These are phyloP conservation scores for Globisporangium rhizosaccharum DNA, from an alignment of 352 stramenopile species.

Conservation along the genomic window DNA sequence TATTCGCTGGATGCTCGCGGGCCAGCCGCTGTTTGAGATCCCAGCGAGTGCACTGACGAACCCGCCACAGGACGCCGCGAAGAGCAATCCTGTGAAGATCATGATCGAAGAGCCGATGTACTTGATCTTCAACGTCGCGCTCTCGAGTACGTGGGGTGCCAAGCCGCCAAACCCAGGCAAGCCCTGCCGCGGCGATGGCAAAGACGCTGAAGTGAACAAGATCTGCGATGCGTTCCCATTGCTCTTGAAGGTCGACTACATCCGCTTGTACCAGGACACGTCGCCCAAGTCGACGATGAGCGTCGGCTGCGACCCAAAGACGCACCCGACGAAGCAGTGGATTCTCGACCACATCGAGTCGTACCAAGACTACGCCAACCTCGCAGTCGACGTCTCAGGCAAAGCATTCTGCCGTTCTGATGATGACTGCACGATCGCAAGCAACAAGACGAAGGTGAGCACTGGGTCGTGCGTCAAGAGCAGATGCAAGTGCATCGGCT, in stretches of 20 bases:
- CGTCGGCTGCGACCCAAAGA: slow-evolving; percentile 49
- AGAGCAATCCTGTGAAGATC: slow-evolving; percentile 76
- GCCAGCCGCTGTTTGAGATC: slow-evolving; percentile 86
- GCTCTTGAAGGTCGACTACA: slow-evolving; percentile 74
- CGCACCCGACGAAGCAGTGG: slow-evolving; percentile 68
- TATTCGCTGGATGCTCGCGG: slow-evolving; percentile 76
- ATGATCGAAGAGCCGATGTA: slow-evolving; percentile 95
- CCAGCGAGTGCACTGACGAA: slow-evolving; percentile 45
- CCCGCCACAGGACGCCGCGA: slow-evolving; percentile 36
- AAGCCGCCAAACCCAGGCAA: slow-evolving; percentile 59
- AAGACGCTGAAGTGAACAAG: slow-evolving; percentile 31
- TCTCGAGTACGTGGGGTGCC: slow-evolving; percentile 88
- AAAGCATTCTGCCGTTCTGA: slow-evolving; percentile 49
- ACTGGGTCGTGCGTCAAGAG: slow-evolving; percentile 32
- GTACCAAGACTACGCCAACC: slow-evolving; percentile 65
- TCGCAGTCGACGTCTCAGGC: slow-evolving; percentile 45
- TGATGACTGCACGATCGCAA: slow-evolving; percentile 42
- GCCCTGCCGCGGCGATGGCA: slow-evolving; percentile 45
- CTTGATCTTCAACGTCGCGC: slow-evolving; percentile 93
- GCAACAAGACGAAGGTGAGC: slow-evolving; percentile 14
- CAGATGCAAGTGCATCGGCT: slow-evolving; percentile 28
- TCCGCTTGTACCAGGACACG: slow-evolving; percentile 69
- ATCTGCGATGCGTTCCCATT: slow-evolving; percentile 69
- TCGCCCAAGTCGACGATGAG: slow-evolving; percentile 36
- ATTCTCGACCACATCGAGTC: slow-evolving; percentile 72